These are phyloP conservation scores for Arctium minus DNA, from an alignment of 129 eudicot species.

Conservation along the genomic window DNA sequence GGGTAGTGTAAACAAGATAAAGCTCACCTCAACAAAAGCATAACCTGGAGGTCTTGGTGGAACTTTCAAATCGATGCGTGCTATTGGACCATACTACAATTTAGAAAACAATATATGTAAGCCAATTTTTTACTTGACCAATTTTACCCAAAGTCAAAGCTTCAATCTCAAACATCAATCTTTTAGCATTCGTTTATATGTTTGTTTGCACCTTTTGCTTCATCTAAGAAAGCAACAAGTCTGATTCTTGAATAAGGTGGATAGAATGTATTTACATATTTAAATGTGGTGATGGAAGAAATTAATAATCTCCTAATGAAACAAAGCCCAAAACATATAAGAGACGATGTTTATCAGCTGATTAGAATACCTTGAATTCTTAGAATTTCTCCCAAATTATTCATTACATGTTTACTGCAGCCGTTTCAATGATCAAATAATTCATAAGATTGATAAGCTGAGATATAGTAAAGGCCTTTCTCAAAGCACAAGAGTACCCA, in stretches of 20 bases:
- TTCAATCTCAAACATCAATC: not conserved
- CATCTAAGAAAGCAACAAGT: not conserved
- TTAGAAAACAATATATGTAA: not conserved
- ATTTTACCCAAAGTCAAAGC: not conserved
- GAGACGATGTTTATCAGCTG: not conserved
- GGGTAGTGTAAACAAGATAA: not conserved
- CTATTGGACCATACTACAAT: conserved; percentile 89
- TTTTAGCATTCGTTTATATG: not conserved
- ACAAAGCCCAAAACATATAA: not conserved
- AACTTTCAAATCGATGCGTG: conserved; percentile 81
- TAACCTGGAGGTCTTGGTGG: conserved; percentile 99
- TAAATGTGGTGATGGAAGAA: not conserved
- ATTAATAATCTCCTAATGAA: not conserved
- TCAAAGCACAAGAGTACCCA: not conserved
- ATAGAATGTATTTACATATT: not conserved
- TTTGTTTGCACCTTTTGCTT: not conserved
- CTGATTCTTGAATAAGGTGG: not conserved
- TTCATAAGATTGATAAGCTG: not conserved
- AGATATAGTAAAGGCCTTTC: not conserved
- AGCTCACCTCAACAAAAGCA: conserved; percentile 90
- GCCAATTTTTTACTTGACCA: not conserved
- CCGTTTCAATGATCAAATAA: not conserved
- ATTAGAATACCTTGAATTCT: not conserved
- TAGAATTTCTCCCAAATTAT: not conserved
- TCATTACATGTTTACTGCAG: not conserved